Evolutionary conservation across 441 rosid species (phyloP), one percentile per base, ranked within the genome.

Genomic region (Gossypium trilobum): DNA sequence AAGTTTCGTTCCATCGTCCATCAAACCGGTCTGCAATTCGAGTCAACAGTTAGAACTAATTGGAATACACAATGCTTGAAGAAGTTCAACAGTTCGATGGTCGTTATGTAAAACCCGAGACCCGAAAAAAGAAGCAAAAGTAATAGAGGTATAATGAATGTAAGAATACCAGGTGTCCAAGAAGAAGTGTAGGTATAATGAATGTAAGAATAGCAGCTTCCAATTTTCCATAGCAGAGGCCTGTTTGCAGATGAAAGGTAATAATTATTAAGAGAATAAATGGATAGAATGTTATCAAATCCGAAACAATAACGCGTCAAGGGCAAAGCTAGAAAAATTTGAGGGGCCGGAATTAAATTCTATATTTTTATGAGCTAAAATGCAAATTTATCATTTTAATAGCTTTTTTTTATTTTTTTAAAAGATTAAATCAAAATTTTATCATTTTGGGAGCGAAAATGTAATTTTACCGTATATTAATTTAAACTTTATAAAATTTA

Each of bases 141-240:
- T 31, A 5, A 31, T 31, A 31, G 36, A 1, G 36, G 36, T 31
- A 31, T 31, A 31, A 31, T 5, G 50, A 79, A 79, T 57, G 22
- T 17, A 29, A 84, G 88, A 27, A 36, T 85, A 94, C 97, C 98
- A 94, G 79, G 80, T 94, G 97, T 0, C 95, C 95, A n/a, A 94
- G 96, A 82, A 94, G 93, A 74, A 88, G 81, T 7, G 88, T 76
- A 0, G 98, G 96, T 83, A 94, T 90, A 57, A 91, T 82, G 78
- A 94, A 89, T 8, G 98, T 91, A 23, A 91, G 92, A 75, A 90
- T 58, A 27, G 91, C 93, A 67, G 96, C 97, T 89, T 94, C 98
- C 80, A 94, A 84, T 83, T 94, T 94, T 55, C 98, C 96, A 42
- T 91, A 94, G 78, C 97, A 93, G 10, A 93, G 93, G 51, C 98